Evolutionary conservation across 805 yeast genomes (phyloP).

Genomic region (Kodamaea jinghongensis): DNA sequence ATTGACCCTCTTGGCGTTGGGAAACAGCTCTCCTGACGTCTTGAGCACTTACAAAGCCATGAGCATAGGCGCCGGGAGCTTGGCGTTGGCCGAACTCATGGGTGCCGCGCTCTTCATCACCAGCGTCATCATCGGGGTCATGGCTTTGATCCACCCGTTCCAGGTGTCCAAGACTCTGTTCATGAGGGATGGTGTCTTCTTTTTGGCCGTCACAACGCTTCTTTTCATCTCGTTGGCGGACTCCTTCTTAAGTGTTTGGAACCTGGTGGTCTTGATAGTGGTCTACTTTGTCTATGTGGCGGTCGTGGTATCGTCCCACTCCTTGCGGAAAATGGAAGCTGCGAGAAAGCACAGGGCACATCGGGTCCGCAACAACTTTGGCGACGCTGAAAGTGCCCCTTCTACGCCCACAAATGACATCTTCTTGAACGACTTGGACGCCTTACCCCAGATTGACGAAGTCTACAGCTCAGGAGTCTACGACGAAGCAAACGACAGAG

Average conservation of each 20-base stretch:
- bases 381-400: constrained; percentile 6
- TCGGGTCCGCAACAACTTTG: constrained; percentile 23
- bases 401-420: constrained; percentile 15
- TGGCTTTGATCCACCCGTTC: constrained; percentile 67
- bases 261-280: constrained; percentile 55
- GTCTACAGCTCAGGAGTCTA: constrained; percentile 7
- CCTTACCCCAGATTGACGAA: constrained; percentile 29
- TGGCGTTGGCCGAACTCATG: constrained; percentile 87
- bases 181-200: constrained; percentile 59
- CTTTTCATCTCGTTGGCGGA: constrained; percentile 53
- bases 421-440: constrained; percentile 19
- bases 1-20: constrained; percentile 81
- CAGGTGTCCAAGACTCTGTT: constrained; percentile 52
- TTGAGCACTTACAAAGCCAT: constrained; percentile 82
- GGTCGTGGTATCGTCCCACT: constrained; percentile 28
- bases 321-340: constrained; percentile 15
- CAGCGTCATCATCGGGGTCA: constrained; percentile 75
- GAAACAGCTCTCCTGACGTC: constrained; percentile 91
- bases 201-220: constrained; percentile 48
- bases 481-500: constrained; percentile 3
- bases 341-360: constrained; percentile 16
- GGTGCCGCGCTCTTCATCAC: constrained; percentile 87
- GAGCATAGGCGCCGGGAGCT: constrained; percentile 61
- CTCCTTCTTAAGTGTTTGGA: constrained; percentile 52
- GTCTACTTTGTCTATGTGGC: constrained; percentile 60